A percentile compares a stretch with the other conserved stretches of the same genome.
Conservation (phyloP, 805 yeast genomes). For the Metschnikowia reukaufii region DNA sequence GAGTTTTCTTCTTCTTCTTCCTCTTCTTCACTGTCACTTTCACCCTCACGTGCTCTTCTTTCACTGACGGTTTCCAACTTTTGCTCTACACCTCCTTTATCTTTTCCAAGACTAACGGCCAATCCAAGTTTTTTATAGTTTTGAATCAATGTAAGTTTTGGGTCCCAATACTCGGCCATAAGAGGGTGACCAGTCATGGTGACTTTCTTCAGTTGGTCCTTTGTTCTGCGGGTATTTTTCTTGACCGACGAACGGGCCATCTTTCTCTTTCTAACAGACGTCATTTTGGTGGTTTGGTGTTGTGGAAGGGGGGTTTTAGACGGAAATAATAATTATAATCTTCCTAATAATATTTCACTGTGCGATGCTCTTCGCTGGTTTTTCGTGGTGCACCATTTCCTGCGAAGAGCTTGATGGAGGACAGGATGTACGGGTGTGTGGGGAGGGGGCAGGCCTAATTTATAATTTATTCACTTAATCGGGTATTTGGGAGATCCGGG, state of each 20-base stretch:
- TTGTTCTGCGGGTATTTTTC: slow-evolving; percentile 67
- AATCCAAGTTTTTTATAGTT: slow-evolving; percentile 85
- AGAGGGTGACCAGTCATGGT: slow-evolving; percentile 73
- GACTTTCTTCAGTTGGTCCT: slow-evolving; percentile 68
- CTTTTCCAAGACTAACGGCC: slow-evolving; percentile 48
- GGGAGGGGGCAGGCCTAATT: not conserved
- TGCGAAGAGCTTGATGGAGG: not conserved
- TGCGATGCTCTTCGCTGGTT: slow-evolving; percentile 6
- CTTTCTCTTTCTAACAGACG: slow-evolving; percentile 82
- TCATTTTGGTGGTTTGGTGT: slow-evolving; percentile 42
- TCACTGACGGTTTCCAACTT: slow-evolving; percentile 42
- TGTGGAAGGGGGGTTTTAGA: too few species aligned
- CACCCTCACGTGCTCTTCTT: slow-evolving; percentile 24
- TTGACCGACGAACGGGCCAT: slow-evolving; percentile 69
- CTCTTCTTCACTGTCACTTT: slow-evolving; percentile 20
- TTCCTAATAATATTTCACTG: too few species aligned
- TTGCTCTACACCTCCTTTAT: slow-evolving; percentile 77
- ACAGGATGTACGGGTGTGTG: slow-evolving; percentile 5
- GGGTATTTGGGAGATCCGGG: too few species aligned
- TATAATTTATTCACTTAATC: too few species aligned
- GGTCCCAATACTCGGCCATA: slow-evolving; percentile 90
- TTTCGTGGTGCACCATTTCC: not conserved
- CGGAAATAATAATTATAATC: too few species aligned
- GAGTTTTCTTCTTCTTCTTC: slow-evolving; percentile 19
- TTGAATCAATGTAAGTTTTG: slow-evolving; percentile 73